phyloP scores from a whole-genome alignment of 345 rosid species.

The Eucalyptus regnans region DNA sequence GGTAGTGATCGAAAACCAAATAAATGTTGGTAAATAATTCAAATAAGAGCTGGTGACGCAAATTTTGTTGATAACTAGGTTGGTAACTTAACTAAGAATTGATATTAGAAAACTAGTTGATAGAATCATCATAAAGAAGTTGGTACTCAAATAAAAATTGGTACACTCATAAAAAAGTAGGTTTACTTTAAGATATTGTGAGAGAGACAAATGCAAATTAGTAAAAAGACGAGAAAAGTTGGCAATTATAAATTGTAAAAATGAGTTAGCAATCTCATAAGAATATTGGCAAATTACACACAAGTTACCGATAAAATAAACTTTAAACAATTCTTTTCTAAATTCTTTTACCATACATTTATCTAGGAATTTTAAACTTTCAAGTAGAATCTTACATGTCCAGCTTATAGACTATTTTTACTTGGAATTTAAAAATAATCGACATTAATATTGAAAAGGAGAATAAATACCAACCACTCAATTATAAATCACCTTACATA shows the following conservation, averaged over 20 bases:
- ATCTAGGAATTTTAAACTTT: not conserved
- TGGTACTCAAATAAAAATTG: too few species aligned
- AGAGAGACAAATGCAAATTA: not conserved
- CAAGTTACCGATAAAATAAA: too few species aligned
- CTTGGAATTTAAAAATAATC: not conserved
- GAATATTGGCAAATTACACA: not conserved
- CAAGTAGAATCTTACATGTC: not conserved
- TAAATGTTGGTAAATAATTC: not conserved
- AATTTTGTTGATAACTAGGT: too few species aligned
- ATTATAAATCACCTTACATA: not conserved
- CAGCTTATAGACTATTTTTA: not conserved
- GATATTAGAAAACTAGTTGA: not conserved
- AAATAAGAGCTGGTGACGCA: too few species aligned
- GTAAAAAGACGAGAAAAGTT: not conserved
- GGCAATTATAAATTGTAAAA: not conserved
- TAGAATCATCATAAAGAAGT: too few species aligned
- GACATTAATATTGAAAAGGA: not conserved
- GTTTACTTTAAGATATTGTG: too few species aligned
- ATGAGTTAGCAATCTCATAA: not conserved
- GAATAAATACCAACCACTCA: not conserved
- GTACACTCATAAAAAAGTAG: too few species aligned
- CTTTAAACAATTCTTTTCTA: too few species aligned
- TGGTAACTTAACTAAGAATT: too few species aligned
- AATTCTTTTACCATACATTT: not conserved
- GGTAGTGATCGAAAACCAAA: not conserved